Evolutionary conservation across 768 basidiomycete genomes (phyloP).

Genomic region (Suillus subaureus): DNA sequence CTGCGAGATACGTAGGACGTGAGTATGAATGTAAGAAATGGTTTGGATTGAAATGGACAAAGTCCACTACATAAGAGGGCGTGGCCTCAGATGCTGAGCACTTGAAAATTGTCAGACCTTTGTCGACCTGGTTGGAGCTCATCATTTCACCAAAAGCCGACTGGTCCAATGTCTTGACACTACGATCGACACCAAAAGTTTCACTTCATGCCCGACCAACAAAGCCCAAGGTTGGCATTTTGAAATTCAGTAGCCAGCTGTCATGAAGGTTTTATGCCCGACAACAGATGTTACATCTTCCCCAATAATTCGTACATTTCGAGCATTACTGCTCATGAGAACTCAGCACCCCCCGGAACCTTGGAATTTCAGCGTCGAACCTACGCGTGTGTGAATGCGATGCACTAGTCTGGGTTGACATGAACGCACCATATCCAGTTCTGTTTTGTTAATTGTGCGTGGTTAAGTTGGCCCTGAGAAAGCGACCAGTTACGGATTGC

Average conservation of each 20-base stretch:
- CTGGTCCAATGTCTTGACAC: not conserved
- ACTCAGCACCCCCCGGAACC: constrained; percentile 6
- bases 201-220: not conserved
- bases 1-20: too few relatives aligned
- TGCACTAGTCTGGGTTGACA: not conserved
- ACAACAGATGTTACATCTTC: not conserved
- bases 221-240: not conserved
- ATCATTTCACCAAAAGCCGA: not conserved
- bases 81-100: too few relatives aligned
- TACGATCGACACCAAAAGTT: not conserved
- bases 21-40: too few relatives aligned
- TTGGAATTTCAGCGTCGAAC: constrained; percentile 25
- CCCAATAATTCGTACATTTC: not conserved
- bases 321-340: not conserved
- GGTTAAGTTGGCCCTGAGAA: constrained; percentile 10
- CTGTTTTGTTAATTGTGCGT: not conserved
- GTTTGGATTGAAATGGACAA: too few relatives aligned
- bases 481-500: constrained; percentile 13
- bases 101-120: not conserved
- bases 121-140: not conserved
- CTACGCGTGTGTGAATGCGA: constrained; percentile 1
- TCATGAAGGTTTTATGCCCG: not conserved
- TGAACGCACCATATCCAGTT: constrained; percentile 25
- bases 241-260: not conserved
- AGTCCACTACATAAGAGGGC: too few relatives aligned